phyloP scores from a whole-genome alignment of 495 filamentous ascomycete species.

The Haplographium delicatum region DNA sequence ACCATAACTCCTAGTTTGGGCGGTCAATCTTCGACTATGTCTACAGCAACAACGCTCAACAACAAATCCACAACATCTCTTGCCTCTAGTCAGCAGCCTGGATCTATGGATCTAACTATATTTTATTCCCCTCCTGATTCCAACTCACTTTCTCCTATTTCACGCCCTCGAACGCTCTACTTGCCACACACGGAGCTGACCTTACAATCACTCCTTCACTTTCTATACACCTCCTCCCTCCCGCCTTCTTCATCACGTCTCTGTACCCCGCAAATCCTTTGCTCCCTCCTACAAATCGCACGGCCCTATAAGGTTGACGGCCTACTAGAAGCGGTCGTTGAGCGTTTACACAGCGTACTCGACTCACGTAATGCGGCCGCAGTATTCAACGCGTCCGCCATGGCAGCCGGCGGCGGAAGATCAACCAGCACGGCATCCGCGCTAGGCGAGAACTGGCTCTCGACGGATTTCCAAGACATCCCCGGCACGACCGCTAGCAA shows the following conservation, averaged over 20 bases:
- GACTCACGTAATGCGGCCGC: slow-evolving; percentile 93
- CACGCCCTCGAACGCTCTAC: slow-evolving; percentile 80
- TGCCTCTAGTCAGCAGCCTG: slow-evolving; percentile 25
- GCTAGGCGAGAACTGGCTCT: slow-evolving; percentile 20
- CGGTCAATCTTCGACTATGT: slow-evolving; percentile 40
- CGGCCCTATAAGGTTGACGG: slow-evolving; percentile 91
- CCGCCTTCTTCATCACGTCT: slow-evolving; percentile 68
- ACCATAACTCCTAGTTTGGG: slow-evolving; percentile 75
- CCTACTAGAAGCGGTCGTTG: slow-evolving; percentile 83
- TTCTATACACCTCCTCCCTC: slow-evolving; percentile 85
- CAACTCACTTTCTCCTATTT: slow-evolving; percentile 58
- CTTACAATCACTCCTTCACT: slow-evolving; percentile 80
- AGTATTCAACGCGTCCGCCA: slow-evolving; percentile 96
- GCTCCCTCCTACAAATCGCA: slow-evolving; percentile 88
- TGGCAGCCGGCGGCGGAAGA: slow-evolving; percentile 91
- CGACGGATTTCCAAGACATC: slow-evolving; percentile 11
- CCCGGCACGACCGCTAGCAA: too few species aligned
- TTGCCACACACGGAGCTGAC: slow-evolving; percentile 89
- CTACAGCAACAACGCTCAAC: slow-evolving; percentile 53
- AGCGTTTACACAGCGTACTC: slow-evolving; percentile 83
- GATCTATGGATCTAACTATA: slow-evolving; percentile 30
- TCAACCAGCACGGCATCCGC: slow-evolving; percentile 20
- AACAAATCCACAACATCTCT: slow-evolving; percentile 30
- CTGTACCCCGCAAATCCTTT: slow-evolving; percentile 94
- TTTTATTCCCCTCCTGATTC: slow-evolving; percentile 35